phyloP scores from a whole-genome alignment of 345 rosid species.

The Syzygium jambos region DNA sequence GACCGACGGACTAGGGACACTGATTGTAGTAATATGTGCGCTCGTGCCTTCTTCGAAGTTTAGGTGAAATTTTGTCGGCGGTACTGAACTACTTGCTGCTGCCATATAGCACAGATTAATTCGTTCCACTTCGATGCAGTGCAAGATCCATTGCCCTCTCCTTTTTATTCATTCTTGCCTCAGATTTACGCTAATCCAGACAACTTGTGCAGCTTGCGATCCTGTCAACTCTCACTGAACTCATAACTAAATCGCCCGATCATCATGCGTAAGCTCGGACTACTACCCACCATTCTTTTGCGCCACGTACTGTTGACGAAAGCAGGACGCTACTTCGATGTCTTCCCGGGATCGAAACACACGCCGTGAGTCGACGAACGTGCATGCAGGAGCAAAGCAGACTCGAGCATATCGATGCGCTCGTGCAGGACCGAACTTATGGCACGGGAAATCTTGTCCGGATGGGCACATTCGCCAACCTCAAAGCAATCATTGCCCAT shows the following conservation, averaged over 20 bases:
- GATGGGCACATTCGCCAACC: background rate
- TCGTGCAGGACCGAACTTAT: background rate
- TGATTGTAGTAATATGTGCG: background rate
- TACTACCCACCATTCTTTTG: background rate
- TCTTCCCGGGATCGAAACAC: background rate
- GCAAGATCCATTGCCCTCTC: background rate
- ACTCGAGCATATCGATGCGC: background rate
- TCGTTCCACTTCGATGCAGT: background rate
- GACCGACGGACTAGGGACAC: background rate
- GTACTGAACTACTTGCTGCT: background rate
- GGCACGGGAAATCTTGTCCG: background rate
- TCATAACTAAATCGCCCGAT: background rate
- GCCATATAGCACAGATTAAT: background rate
- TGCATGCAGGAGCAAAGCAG: background rate
- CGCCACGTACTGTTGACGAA: background rate
- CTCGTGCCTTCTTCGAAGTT: background rate
- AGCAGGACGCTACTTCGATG: background rate
- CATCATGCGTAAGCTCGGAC: background rate
- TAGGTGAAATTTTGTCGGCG: background rate
- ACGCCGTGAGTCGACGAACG: background rate
- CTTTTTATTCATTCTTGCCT: background rate
- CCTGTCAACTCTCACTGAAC: background rate
- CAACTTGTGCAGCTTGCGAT: background rate
- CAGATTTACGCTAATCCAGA: background rate
- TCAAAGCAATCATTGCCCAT: background rate